phyloP scores from a whole-genome alignment of 1,284 basidiomycete species.

The Pseudozyma thailandica region DNA sequence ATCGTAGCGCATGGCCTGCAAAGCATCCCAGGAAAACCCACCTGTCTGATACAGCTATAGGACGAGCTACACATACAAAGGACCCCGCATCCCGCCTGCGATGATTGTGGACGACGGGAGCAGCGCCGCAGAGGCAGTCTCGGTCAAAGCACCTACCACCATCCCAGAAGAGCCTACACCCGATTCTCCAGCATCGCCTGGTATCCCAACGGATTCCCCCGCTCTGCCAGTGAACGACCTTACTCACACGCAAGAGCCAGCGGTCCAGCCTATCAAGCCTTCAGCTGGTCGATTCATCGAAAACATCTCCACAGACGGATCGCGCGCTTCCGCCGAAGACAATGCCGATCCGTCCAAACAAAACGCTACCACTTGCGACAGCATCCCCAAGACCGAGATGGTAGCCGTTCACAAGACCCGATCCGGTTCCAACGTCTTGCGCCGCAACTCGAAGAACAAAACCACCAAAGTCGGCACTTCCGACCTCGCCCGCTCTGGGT shows the following conservation, averaged over 20 bases:
- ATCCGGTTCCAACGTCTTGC: slow-evolving; percentile 5
- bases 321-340: slow-evolving; percentile 36
- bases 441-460: slow-evolving; percentile 17
- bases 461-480: not conserved
- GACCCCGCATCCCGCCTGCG: not conserved
- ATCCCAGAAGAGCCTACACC: slow-evolving; percentile 37
- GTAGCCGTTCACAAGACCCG: not conserved
- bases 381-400: slow-evolving; percentile 19
- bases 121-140: slow-evolving; percentile 12
- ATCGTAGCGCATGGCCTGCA: not conserved
- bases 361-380: not conserved
- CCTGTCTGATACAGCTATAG: too few relatives aligned
- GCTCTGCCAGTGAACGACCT: not conserved
- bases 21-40: too few relatives aligned
- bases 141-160: slow-evolving; percentile 25
- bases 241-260: not conserved
- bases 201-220: slow-evolving; percentile 5
- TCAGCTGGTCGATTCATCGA: slow-evolving; percentile 40
- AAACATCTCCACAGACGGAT: slow-evolving; percentile 39
- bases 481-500: not conserved
- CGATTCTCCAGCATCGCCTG: slow-evolving; percentile 15
- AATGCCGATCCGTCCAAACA: not conserved
- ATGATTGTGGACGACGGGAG: slow-evolving; percentile 11
- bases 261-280: not conserved
- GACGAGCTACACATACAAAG: too few relatives aligned